phyloP scores from a whole-genome alignment of 257 asterid species.

The Primulina tabacum region DNA sequence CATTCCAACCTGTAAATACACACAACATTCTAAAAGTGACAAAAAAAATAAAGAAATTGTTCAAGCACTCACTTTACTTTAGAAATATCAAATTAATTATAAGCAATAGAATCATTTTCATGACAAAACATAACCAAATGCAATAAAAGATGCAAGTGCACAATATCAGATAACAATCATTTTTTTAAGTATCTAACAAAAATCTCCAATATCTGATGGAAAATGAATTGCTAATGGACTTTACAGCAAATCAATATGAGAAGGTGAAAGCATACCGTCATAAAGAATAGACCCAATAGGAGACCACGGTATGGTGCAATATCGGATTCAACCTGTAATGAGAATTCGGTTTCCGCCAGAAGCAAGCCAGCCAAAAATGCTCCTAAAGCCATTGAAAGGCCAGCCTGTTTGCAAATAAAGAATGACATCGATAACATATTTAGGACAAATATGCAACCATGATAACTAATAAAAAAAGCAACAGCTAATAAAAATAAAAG shows the following conservation, averaged over 20 bases:
- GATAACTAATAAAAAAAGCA: constrained; percentile 8
- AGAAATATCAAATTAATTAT: constrained; percentile 7
- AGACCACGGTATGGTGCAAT: constrained; percentile 99
- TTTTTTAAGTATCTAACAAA: background rate
- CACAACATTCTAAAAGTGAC: constrained; percentile 15
- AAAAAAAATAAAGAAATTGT: constrained; percentile 2
- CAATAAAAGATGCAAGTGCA: constrained; percentile 2
- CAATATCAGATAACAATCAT: background rate
- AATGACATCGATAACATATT: background rate
- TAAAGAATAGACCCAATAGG: constrained; percentile 96
- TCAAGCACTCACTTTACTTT: constrained; percentile 1
- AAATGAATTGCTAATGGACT: background rate
- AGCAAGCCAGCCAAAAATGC: constrained; percentile 99
- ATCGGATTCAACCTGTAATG: constrained; percentile 99
- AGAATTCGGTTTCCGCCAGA: constrained; percentile 97
- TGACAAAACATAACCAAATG: constrained; percentile 7
- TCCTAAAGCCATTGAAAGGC: constrained; percentile 98
- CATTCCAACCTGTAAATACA: constrained; percentile 88
- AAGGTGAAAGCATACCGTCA: constrained; percentile 67
- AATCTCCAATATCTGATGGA: constrained; percentile 13
- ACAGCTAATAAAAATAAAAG: constrained; percentile 23
- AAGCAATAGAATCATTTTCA: constrained; percentile 11
- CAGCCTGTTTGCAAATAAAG: constrained; percentile 68
- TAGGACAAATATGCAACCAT: constrained; percentile 1
- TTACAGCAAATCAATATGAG: background rate